Conservation (phyloP, 345 rosid genomes). For the Salix udensis region DNA sequence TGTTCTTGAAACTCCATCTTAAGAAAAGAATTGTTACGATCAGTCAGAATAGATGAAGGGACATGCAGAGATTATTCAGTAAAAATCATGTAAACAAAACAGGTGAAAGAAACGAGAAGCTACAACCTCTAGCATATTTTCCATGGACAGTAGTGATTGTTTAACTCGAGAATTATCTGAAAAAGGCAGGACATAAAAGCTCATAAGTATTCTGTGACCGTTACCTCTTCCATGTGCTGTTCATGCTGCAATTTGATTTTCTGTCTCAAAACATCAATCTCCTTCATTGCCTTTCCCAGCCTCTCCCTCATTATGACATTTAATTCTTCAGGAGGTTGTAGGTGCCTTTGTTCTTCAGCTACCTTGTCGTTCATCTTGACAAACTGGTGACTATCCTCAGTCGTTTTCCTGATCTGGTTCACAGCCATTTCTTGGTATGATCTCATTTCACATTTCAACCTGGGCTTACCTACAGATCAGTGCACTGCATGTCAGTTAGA, state of each 20-base stretch:
- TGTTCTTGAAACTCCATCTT: slow-evolving; percentile 68
- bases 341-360: slow-evolving; percentile 33
- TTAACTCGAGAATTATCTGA: too few relatives aligned
- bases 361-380: slow-evolving; percentile 43
- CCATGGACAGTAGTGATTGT: background rate
- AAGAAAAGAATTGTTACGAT: background rate
- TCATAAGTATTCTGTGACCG: too few relatives aligned
- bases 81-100: background rate
- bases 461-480: slow-evolving; percentile 45
- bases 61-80: background rate
- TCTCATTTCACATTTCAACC: slow-evolving; percentile 60
- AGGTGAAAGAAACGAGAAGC: background rate
- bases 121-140: background rate
- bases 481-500: background rate
- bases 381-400: slow-evolving; percentile 65
- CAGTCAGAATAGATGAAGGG: background rate
- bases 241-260: slow-evolving; percentile 59
- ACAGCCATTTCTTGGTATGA: slow-evolving; percentile 76
- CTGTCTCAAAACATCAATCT: slow-evolving; percentile 54
- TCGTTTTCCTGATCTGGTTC: slow-evolving; percentile 47
- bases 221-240: slow-evolving; percentile 68
- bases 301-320: slow-evolving; percentile 41
- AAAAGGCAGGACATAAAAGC: too few relatives aligned
- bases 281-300: slow-evolving; percentile 52
- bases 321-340: slow-evolving; percentile 49